Base-by-base conservation (phyloP, 768 basidiomycete genomes). In the Lactarius pseudohatsudake region DNA sequence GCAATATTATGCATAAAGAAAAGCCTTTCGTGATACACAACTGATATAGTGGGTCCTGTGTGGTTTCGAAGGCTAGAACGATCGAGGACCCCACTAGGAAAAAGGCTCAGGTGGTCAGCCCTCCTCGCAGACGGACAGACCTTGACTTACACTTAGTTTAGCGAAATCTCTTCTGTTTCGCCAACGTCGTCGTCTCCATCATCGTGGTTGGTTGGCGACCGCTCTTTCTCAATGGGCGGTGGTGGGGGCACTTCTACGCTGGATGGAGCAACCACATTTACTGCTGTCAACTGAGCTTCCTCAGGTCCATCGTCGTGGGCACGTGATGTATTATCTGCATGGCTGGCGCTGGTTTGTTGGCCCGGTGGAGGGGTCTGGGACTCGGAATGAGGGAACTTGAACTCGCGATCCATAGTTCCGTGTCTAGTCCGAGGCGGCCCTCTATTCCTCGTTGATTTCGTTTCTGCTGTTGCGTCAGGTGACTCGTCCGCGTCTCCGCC, bases 231-330 rank as follows among this genome's bases (percentile, higher is more conserved):
- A 16, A 90, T 82, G 0, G 89, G 89, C 30, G 91, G 90, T 4
- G 91, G 91, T 0, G 91, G 87, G 4, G 90, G 91, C 7, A 92
- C 87, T 73, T 92, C 90, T 15, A 90, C 87, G 61, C 79, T 86
- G 28, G 85, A 81, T 2, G 88, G 86, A 22, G 85, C 81, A 28
- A 88, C 78, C 10, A 53, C 28, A 58, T 58, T 58, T 22, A 57
- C 61, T 20, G 57, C 43, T 20, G 64, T 62, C 28, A 64, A 40
- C 57, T 41, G 53, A n/a, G 57, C 66, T 43, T 67, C 62, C 34
- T 67, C 66, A 30, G 41, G 22, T 32, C 36, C 57, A 1, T 64
- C 66, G 11, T 60, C 53, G 20, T 30, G 22, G 18, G 13, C 20
- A 53, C 18, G 47, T 6, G 45, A 26, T 40, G 32, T n/a, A 38